phyloP scores from a whole-genome alignment of 352 stramenopile genomes.

The Phytophthora cryptogea region DNA sequence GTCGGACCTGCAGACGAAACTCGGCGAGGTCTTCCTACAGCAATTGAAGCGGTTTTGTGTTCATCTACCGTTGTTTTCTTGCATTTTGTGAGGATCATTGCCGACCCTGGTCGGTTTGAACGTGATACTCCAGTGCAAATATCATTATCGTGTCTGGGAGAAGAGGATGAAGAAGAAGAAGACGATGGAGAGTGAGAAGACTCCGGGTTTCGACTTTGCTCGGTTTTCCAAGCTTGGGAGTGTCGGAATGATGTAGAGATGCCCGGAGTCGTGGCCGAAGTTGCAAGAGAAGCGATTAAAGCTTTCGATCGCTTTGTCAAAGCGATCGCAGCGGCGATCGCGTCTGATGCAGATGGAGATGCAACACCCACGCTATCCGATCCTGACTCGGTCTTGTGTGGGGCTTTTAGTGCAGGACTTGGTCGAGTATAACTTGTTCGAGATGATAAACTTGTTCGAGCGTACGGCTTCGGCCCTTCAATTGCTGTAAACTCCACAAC shows the following conservation, averaged over 20 bases:
- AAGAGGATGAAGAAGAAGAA: conserved; percentile 21
- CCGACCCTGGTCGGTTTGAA: conserved; percentile 23
- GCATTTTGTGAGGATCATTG: conserved; percentile 24
- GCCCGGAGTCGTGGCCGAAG: conserved; percentile 6
- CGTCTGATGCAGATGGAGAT: conserved; percentile 6
- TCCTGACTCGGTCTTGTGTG: background rate
- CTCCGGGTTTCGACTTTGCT: conserved; percentile 16
- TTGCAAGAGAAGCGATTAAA: conserved; percentile 41
- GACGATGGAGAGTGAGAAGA: conserved; percentile 31
- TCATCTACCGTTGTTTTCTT: conserved; percentile 15
- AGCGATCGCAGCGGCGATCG: conserved; percentile 42
- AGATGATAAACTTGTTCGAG: conserved; percentile 27
- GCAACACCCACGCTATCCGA: background rate
- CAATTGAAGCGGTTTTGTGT: background rate
- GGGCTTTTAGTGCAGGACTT: background rate
- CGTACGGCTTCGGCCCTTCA: background rate
- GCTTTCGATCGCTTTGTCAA: conserved; percentile 45
- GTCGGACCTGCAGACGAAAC: conserved; percentile 23
- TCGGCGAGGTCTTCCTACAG: conserved; percentile 14
- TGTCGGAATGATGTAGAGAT: conserved; percentile 3
- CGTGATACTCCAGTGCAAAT: conserved; percentile 16
- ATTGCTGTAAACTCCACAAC: background rate
- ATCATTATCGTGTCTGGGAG: conserved; percentile 5
- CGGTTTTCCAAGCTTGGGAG: conserved; percentile 25
- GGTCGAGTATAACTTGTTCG: background rate